A percentile compares a stretch with the other conserved stretches of the same genome.
Evolutionary conservation across 164 flowering plant species (phyloP).

Genomic region (Macadamia integrifolia): DNA sequence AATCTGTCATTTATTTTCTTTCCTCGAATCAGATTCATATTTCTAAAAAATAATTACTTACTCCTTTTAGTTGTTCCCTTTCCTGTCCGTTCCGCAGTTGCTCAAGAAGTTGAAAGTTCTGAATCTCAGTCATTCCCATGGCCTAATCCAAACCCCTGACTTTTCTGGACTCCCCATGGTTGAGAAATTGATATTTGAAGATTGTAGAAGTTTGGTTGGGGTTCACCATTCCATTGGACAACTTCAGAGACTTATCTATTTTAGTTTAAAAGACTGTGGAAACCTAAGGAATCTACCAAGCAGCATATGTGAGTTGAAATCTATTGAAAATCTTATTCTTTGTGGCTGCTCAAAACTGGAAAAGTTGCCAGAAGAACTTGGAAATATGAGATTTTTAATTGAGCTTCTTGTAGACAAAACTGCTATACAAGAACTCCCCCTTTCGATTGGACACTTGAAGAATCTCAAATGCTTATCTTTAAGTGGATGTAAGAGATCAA

Average conservation of each 20-base stretch:
- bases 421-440: slow-evolving; percentile 2
- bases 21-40: too few relatives aligned
- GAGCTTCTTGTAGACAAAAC: background rate
- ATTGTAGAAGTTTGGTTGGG: slow-evolving; percentile 12
- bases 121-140: too few relatives aligned
- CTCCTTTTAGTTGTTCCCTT: background rate
- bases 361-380: slow-evolving; percentile 8
- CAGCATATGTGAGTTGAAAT: background rate
- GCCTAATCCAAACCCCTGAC: too few relatives aligned
- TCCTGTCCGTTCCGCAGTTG: too few relatives aligned
- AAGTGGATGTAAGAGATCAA: background rate
- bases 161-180: too few relatives aligned
- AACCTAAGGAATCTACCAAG: slow-evolving; percentile 5
- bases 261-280: slow-evolving; percentile 5
- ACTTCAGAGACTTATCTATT: background rate
- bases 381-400: background rate
- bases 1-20: background rate
- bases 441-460: slow-evolving; percentile 1
- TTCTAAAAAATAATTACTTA: background rate
- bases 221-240: slow-evolving; percentile 7
- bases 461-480: background rate
- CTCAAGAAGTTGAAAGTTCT: too few relatives aligned
- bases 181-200: slow-evolving; percentile 2
- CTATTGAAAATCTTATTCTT: slow-evolving; percentile 5
- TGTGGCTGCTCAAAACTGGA: slow-evolving; percentile 12